Evolutionary conservation across 176 grass and related monocot species (phyloP).

Genomic region (Lolium perenne): DNA sequence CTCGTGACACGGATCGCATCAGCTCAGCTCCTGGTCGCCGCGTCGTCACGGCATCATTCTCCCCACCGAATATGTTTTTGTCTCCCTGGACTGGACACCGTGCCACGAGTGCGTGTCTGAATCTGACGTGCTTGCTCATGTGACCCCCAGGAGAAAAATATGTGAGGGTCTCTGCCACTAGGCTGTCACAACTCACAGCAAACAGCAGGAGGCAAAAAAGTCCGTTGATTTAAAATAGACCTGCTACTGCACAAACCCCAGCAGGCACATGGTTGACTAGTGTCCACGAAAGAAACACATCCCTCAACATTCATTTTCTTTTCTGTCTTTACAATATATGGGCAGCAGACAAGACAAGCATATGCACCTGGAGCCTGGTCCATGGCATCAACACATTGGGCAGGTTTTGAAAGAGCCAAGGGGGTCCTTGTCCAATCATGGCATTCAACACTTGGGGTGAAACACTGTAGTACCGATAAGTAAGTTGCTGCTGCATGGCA

Average conservation of each 20-base stretch:
- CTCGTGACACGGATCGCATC: background rate
- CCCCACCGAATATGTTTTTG: background rate
- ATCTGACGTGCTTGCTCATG: constrained; percentile 30
- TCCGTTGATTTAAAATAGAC: background rate
- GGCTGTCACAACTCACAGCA: background rate
- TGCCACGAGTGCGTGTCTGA: background rate
- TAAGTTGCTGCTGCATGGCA: background rate
- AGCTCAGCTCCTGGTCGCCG: constrained; percentile 8
- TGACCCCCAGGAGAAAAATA: background rate
- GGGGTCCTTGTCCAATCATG: background rate
- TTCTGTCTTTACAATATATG: background rate
- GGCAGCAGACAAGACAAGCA: background rate
- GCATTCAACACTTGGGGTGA: background rate
- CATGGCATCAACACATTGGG: background rate
- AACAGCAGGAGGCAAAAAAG: background rate
- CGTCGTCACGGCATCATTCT: constrained; percentile 14
- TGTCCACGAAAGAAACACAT: constrained; percentile 15
- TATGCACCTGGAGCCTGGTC: constrained; percentile 18
- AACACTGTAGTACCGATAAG: too few species aligned
- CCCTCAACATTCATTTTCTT: background rate
- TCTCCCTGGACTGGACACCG: background rate
- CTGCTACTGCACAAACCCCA: background rate
- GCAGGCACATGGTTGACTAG: constrained; percentile 38
- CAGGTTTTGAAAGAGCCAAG: background rate
- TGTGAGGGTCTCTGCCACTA: background rate